These are phyloP conservation scores for Tephrocybe sp. DNA, from an alignment of 768 basidiomycete species.

Conservation along the genomic window DNA sequence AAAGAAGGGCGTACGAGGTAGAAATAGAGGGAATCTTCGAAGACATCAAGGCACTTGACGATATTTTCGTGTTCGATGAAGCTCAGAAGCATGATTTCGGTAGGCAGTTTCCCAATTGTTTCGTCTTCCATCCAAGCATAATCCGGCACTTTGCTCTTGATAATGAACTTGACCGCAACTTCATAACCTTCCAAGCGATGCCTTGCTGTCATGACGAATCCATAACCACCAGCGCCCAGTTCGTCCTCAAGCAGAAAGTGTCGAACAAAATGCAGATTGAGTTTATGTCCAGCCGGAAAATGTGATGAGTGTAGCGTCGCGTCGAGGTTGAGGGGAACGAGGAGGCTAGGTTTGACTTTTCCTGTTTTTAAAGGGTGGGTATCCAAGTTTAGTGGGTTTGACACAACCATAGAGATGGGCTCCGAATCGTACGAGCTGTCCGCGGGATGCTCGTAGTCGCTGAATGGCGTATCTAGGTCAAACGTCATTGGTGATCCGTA, in stretches of 20 bases:
- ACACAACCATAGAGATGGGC: conserved; percentile 4
- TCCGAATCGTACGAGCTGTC: conserved; percentile 2
- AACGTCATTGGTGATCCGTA: conserved; percentile 11
- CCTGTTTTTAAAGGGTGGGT: conserved; percentile 7
- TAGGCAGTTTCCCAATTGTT: conserved; percentile 62
- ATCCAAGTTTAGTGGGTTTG: conserved; percentile 12
- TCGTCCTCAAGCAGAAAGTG: conserved; percentile 67
- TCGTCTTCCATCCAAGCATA: conserved; percentile 65
- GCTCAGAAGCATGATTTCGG: conserved; percentile 77
- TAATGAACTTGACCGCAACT: conserved; percentile 94
- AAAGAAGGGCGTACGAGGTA: conserved; percentile 64
- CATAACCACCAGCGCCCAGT: conserved; percentile 90
- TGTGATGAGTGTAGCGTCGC: conserved; percentile 34
- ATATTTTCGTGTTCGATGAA: conserved; percentile 77
- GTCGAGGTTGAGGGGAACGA: conserved; percentile 27
- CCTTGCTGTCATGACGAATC: conserved; percentile 88
- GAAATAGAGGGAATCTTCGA: conserved; percentile 80
- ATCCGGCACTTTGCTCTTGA: conserved; percentile 68
- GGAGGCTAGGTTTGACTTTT: conserved; percentile 9
- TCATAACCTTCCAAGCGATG: conserved; percentile 58
- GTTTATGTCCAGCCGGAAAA: conserved; percentile 60
- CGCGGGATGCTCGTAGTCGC: conserved; percentile 10
- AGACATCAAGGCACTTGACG: conserved; percentile 79
- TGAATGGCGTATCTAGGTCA: conserved; percentile 12
- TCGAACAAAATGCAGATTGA: conserved; percentile 58